These are phyloP conservation scores for Sporothrix mexicana DNA, from an alignment of 2,329 filamentous ascomycete genomes.

Conservation along the genomic window DNA sequence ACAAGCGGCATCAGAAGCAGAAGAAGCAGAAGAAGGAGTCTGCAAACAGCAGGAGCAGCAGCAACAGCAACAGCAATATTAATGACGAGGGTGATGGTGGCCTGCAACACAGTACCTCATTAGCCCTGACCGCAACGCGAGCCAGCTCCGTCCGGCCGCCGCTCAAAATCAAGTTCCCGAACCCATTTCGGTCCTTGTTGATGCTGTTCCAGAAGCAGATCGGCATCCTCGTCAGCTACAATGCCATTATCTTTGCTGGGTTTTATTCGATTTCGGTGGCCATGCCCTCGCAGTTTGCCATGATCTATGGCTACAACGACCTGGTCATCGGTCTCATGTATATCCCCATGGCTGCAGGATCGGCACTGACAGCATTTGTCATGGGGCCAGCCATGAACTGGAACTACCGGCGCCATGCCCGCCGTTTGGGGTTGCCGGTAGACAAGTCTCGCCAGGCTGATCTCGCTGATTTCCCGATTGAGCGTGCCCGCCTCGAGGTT, in stretches of 20 bases:
- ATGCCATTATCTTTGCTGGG: slow-evolving; percentile 55
- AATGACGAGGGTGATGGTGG: not conserved
- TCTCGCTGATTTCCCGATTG: slow-evolving; percentile 57
- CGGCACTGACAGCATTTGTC: slow-evolving; percentile 52
- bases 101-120: not conserved
- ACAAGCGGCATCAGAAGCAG: slow-evolving; percentile 16
- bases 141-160: slow-evolving; percentile 31
- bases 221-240: slow-evolving; percentile 53
- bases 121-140: slow-evolving; percentile 10
- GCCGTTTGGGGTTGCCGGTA: slow-evolving; percentile 57
- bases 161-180: slow-evolving; percentile 46
- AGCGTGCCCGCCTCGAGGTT: slow-evolving; percentile 57
- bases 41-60: not conserved
- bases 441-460: slow-evolving; percentile 59
- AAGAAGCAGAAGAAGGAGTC: not conserved
- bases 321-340: slow-evolving; percentile 60
- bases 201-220: slow-evolving; percentile 86
- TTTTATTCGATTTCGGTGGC: slow-evolving; percentile 56
- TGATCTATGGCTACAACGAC: slow-evolving; percentile 63
- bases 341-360: slow-evolving; percentile 57
- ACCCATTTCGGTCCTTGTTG: slow-evolving; percentile 83
- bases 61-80: not conserved
- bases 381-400: slow-evolving; percentile 66
- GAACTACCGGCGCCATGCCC: slow-evolving; percentile 69
- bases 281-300: slow-evolving; percentile 50